Evolutionary conservation across 2,329 filamentous ascomycete species (phyloP).

Genomic region (Paraconiothyrium sp.): DNA sequence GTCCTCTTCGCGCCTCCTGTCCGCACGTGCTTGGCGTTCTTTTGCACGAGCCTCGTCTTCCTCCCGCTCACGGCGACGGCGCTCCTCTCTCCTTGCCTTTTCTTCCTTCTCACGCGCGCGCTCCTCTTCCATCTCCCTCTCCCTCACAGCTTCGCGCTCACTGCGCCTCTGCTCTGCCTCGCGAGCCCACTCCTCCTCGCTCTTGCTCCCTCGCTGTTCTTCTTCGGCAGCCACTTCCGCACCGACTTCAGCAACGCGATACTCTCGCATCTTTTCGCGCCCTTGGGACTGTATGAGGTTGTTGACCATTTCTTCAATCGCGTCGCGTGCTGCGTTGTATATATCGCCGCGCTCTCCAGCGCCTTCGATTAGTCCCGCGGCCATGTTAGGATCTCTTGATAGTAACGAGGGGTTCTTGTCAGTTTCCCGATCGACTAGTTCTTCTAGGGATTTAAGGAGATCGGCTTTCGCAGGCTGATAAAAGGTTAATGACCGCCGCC

Average conservation of each 20-base stretch:
- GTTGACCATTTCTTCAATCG: constrained; percentile 74
- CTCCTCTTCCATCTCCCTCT: constrained; percentile 69
- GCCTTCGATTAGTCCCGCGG: constrained; percentile 79
- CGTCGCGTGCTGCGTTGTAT: constrained; percentile 75
- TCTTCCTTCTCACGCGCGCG: constrained; percentile 63
- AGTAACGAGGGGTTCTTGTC: constrained; percentile 78
- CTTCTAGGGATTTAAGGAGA: constrained; percentile 72
- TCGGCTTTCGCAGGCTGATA: constrained; percentile 73
- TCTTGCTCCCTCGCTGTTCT: constrained; percentile 71
- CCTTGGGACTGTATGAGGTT: constrained; percentile 68
- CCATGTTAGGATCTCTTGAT: constrained; percentile 76
- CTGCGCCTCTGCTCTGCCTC: constrained; percentile 70
- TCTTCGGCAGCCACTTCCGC: constrained; percentile 74
- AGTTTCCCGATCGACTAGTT: constrained; percentile 77
- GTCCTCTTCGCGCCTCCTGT: constrained; percentile 47
- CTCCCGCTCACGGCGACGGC: constrained; percentile 60
- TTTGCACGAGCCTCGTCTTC: constrained; percentile 57
- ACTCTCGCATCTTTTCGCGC: constrained; percentile 73
- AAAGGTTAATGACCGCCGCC: constrained; percentile 10
- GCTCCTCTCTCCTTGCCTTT: constrained; percentile 66
- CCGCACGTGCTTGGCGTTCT: constrained; percentile 58
- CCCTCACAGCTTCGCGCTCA: constrained; percentile 69
- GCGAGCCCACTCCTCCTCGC: constrained; percentile 76
- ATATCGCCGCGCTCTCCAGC: constrained; percentile 79
- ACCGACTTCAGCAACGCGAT: constrained; percentile 74